A percentile compares a stretch with the other conserved stretches of the same genome.
These are phyloP conservation scores for Yamadazyma triangularis DNA, from an alignment of 1,139 yeast species.

Conservation along the genomic window DNA sequence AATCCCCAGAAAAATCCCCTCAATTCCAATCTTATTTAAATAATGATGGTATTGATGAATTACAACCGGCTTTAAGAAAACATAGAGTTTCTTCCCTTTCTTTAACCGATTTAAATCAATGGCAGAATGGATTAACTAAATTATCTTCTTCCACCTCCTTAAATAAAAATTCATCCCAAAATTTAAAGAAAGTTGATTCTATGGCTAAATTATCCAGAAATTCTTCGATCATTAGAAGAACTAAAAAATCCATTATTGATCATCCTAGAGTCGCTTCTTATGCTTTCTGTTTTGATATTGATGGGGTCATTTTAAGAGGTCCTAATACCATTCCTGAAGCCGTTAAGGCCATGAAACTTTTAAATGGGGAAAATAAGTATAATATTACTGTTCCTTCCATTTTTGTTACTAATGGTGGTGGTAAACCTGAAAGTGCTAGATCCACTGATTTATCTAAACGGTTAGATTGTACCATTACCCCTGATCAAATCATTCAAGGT, in stretches of 20 bases:
- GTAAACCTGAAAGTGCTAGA: conserved; percentile 70
- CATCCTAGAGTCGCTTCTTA: conserved; percentile 73
- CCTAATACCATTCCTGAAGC: conserved; percentile 80
- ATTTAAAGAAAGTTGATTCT: conserved; percentile 47
- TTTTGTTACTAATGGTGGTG: conserved; percentile 87
- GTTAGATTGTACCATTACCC: conserved; percentile 55
- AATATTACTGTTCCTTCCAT: conserved; percentile 80
- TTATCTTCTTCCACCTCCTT: conserved; percentile 37
- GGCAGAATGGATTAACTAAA: conserved; percentile 51
- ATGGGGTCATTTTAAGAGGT: conserved; percentile 77
- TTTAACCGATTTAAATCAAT: conserved; percentile 62
- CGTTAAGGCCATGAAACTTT: conserved; percentile 59
- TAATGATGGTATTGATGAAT: conserved; percentile 66
- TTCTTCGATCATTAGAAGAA: conserved; percentile 47
- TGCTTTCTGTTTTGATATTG: conserved; percentile 85
- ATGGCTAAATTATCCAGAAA: conserved; percentile 48
- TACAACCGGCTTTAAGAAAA: conserved; percentile 57
- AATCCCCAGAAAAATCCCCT: conserved; percentile 13
- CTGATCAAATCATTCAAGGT: conserved; percentile 81
- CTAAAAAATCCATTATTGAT: conserved; percentile 52
- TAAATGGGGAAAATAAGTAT: conserved; percentile 75
- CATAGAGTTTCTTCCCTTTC: conserved; percentile 69
- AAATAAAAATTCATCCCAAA: conserved; percentile 34
- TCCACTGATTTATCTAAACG: conserved; percentile 63
- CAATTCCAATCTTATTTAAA: conserved; percentile 53